Base-by-base conservation (phyloP, 306 rosid genomes). In the Lathyrus sativus region DNA sequence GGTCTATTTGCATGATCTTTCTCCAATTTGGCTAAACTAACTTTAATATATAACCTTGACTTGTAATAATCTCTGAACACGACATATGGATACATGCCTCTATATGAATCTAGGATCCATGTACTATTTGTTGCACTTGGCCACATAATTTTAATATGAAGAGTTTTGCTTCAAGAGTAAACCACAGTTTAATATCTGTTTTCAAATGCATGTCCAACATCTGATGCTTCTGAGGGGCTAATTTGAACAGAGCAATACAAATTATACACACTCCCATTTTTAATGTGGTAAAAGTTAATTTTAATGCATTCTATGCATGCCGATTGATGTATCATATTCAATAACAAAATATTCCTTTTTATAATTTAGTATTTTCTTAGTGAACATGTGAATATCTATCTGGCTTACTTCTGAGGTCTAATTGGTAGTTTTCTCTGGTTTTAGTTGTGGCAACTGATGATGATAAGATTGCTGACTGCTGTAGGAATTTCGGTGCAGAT, bases 371-470 rank as follows among this genome's bases (percentile, higher is more conserved):
- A 19, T 37, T 39, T 24, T 26, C 17, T 38, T 33, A 28, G 50
- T 59, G 67, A 22, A 28, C 39, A 33, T 38, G 48, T 24, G 31
- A 15, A 12, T 64, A 62, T 58, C 70, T 64, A 62, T 58, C 70
- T 76, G 54, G 44, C 31, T 68, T 74, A 53, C 18, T 17, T 71
- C 44, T 54, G 58, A 57, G 46, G 61, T 77, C 75, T 67, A 61
- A 71, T 37, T 73, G 55, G 7, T 73, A 66, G 31, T 35, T 69
- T 50, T 53, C 45, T 65, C 65, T 79, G 73, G 19, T 53, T 79
- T 55, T 70, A 93, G 98, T 93, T 81, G 97, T 93, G 81, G 98
- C 97, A 11, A 93, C 98, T 5, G 98, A 93, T 71, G 95, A 90
- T 54, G 91, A 87, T 62, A 86, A 60, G 82, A 93, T 93, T 81